phyloP scores from a whole-genome alignment of 1,284 basidiomycete genomes.

The Vanrija pseudolonga region DNA sequence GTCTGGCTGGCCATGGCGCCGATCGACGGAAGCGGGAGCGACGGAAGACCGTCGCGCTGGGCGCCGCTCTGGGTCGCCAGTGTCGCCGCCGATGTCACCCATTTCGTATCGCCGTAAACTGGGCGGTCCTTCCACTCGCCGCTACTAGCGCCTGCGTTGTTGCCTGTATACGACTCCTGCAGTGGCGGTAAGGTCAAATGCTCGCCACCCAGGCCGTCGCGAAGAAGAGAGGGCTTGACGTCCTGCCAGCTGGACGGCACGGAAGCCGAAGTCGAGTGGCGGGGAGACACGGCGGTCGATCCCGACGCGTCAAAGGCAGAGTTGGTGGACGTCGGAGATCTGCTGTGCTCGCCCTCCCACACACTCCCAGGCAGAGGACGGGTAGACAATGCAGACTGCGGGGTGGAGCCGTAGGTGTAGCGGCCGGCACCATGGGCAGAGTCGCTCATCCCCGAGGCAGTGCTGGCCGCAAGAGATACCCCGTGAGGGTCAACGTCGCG shows the following conservation, averaged over 20 bases:
- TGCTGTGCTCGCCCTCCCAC: conserved; percentile 9
- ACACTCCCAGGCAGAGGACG: not conserved
- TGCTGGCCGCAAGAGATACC: too few species aligned
- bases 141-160: too few species aligned
- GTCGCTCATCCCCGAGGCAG: too few species aligned
- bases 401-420: too few species aligned
- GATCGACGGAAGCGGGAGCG: conserved; percentile 9
- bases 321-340: conserved; percentile 9
- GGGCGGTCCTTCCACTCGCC: conserved; percentile 12
- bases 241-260: not conserved
- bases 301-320: conserved; percentile 7
- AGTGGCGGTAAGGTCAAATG: conserved; percentile 10
- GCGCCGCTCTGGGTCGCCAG: not conserved
- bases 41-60: conserved; percentile 1
- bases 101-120: conserved; percentile 4
- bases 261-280: not conserved
- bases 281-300: conserved; percentile 7
- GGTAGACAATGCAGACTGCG: too few species aligned
- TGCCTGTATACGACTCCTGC: conserved; percentile 5
- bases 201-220: not conserved
- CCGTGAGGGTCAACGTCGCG: conserved; percentile 9
- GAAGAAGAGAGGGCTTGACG: not conserved
- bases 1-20: conserved; percentile 8
- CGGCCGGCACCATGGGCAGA: too few species aligned
- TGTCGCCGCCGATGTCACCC: not conserved